phyloP scores from a whole-genome alignment of 805 yeast species.

The Komagataella mondaviorum region DNA sequence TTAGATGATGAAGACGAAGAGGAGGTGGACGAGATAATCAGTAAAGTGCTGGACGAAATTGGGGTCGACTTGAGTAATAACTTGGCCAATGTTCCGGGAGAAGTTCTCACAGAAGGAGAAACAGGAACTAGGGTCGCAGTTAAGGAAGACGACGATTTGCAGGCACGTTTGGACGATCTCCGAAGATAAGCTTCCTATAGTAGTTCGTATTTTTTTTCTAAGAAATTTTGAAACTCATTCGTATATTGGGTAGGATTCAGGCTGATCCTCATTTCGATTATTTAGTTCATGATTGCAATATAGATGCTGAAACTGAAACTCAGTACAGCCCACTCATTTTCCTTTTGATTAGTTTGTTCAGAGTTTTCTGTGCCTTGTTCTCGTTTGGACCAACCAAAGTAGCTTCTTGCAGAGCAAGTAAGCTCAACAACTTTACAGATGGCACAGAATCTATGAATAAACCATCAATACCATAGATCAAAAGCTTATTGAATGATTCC shows the following conservation, averaged over 20 bases:
- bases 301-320: neutral
- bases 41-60: slow-evolving; percentile 87
- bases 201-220: too few species aligned
- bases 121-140: slow-evolving; percentile 23
- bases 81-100: slow-evolving; percentile 29
- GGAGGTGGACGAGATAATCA: slow-evolving; percentile 83
- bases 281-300: neutral
- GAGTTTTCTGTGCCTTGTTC: neutral
- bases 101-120: slow-evolving; percentile 12
- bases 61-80: slow-evolving; percentile 67
- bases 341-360: neutral
- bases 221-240: too few species aligned
- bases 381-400: neutral
- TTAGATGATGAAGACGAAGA: slow-evolving; percentile 69
- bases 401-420: neutral
- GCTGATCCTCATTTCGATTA: neutral
- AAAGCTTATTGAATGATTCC: neutral
- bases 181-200: slow-evolving; percentile 26
- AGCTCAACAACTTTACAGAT: neutral
- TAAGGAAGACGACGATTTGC: slow-evolving; percentile 68
- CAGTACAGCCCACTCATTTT: neutral
- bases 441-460: neutral
- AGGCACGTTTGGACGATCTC: slow-evolving; percentile 76
- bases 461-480: neutral
- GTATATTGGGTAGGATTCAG: neutral